A percentile compares a stretch with the other conserved stretches of the same genome.
These are phyloP conservation scores for Aspergillus homomorphus DNA, from an alignment of 495 filamentous ascomycete genomes.

Conservation along the genomic window DNA sequence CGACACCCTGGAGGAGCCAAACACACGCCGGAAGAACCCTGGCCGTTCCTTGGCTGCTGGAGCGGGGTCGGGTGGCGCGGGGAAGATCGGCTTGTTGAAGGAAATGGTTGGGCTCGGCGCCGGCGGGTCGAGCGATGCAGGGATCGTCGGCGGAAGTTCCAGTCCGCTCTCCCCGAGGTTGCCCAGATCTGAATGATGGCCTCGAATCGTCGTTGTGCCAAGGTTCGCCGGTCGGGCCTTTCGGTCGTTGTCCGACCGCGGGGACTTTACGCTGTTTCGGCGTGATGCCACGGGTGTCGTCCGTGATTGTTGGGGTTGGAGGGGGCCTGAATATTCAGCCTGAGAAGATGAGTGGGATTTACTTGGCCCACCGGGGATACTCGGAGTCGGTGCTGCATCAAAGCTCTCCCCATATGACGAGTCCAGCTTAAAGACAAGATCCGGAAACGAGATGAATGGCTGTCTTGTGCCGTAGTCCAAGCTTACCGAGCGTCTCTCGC, in stretches of 20 bases:
- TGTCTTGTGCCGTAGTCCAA: slow-evolving; percentile 62
- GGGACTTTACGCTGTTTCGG: slow-evolving; percentile 61
- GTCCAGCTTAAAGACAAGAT: slow-evolving; percentile 23
- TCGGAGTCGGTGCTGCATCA: slow-evolving; percentile 88
- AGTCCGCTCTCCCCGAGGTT: slow-evolving; percentile 28
- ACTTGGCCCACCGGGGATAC: slow-evolving; percentile 76
- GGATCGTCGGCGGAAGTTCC: slow-evolving; percentile 29
- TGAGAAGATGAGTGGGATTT: slow-evolving; percentile 23
- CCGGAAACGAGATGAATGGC: slow-evolving; percentile 30
- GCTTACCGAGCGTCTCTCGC: slow-evolving; percentile 68
- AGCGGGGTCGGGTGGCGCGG: slow-evolving; percentile 31
- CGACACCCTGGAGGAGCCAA: slow-evolving; percentile 59
- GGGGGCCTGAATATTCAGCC: slow-evolving; percentile 37
- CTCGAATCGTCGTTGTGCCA: slow-evolving; percentile 35
- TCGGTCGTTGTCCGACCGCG: slow-evolving; percentile 44
- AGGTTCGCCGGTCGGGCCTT: slow-evolving; percentile 39
- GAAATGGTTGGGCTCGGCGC: slow-evolving; percentile 55
- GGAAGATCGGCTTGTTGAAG: slow-evolving; percentile 45
- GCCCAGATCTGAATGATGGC: slow-evolving; percentile 29
- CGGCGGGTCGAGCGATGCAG: slow-evolving; percentile 37
- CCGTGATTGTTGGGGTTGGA: slow-evolving; percentile 44
- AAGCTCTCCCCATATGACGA: slow-evolving; percentile 51
- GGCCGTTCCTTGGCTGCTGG: slow-evolving; percentile 59
- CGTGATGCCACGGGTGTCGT: slow-evolving; percentile 41
- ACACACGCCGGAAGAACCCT: slow-evolving; percentile 91